A percentile compares a stretch with the other conserved stretches of the same genome.
Conservation (phyloP, 805 yeast genomes). For the Kodamaea hsintzibuensis region DNA sequence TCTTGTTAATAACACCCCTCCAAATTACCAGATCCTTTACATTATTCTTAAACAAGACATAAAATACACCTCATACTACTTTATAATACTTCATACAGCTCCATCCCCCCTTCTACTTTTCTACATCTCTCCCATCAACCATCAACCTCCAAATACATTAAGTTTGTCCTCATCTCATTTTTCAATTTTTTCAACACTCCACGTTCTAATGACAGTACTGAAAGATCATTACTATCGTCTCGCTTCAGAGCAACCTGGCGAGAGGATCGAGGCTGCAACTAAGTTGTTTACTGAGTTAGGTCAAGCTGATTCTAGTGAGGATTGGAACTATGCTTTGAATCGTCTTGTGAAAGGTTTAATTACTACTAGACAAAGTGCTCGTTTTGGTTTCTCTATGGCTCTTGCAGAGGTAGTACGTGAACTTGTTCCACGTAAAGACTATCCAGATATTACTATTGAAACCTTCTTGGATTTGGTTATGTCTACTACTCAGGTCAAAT, state of each 20-base stretch:
- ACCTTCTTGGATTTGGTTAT: slow-evolving; percentile 40
- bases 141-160: not conserved
- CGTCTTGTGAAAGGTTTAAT: slow-evolving; percentile 80
- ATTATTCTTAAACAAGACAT: too few relatives aligned
- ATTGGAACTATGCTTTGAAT: slow-evolving; percentile 80
- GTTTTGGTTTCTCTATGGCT: slow-evolving; percentile 88
- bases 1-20: too few relatives aligned
- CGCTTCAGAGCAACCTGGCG: slow-evolving; percentile 73
- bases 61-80: too few relatives aligned
- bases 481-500: slow-evolving; percentile 32
- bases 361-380: slow-evolving; percentile 78
- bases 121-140: not conserved
- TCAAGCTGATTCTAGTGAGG: slow-evolving; percentile 44
- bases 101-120: too few relatives aligned
- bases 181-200: slow-evolving; percentile 1
- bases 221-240: slow-evolving; percentile 76
- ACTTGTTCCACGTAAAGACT: slow-evolving; percentile 25
- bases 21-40: too few relatives aligned
- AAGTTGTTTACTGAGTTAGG: slow-evolving; percentile 61
- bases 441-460: slow-evolving; percentile 32
- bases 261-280: slow-evolving; percentile 72
- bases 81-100: too few relatives aligned
- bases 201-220: slow-evolving; percentile 48
- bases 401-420: slow-evolving; percentile 62
- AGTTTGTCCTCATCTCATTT: not conserved